These are phyloP conservation scores for Macrolepiota dolichaula DNA, from an alignment of 768 basidiomycete species.

Conservation along the genomic window DNA sequence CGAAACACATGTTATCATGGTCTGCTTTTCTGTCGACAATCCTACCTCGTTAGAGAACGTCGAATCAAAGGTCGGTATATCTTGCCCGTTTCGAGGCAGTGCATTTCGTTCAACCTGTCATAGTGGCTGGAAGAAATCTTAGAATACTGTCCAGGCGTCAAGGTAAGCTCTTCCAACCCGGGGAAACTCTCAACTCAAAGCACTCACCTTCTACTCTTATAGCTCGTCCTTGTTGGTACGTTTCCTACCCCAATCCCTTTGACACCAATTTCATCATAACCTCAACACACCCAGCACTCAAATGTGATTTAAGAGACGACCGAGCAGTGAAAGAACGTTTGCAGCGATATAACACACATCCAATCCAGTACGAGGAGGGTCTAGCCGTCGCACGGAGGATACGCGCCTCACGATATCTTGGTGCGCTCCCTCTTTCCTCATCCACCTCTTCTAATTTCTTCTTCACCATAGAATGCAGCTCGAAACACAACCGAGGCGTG, in stretches of 20 bases:
- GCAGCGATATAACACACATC: conserved; percentile 61
- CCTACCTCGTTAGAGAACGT: conserved; percentile 95
- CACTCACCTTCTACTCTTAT: conserved; percentile 7
- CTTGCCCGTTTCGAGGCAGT: too few species aligned
- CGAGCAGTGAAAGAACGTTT: conserved; percentile 66
- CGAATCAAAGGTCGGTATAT: conserved; percentile 72
- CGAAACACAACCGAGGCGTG: conserved; percentile 95
- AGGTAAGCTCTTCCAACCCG: conserved; percentile 44
- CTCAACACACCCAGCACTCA: conserved; percentile 61
- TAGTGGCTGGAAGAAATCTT: conserved; percentile 94
- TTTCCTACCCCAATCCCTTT: conserved; percentile 14
- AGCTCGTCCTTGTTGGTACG: conserved; percentile 90
- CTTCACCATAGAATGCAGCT: conserved; percentile 77
- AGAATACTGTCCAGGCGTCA: conserved; percentile 93
- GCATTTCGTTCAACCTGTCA: conserved; percentile 7
- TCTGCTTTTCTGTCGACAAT: conserved; percentile 97
- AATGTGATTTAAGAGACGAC: conserved; percentile 95
- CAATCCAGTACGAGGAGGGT: conserved; percentile 92
- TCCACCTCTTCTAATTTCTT: background rate
- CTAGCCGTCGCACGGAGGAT: conserved; percentile 84
- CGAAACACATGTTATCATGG: conserved; percentile 94
- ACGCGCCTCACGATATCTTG: conserved; percentile 90
- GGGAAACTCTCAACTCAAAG: background rate
- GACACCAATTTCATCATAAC: background rate
- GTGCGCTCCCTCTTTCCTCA: conserved; percentile 39